Evolutionary conservation across 257 asterid species (phyloP).

Genomic region (Mitragyna speciosa): DNA sequence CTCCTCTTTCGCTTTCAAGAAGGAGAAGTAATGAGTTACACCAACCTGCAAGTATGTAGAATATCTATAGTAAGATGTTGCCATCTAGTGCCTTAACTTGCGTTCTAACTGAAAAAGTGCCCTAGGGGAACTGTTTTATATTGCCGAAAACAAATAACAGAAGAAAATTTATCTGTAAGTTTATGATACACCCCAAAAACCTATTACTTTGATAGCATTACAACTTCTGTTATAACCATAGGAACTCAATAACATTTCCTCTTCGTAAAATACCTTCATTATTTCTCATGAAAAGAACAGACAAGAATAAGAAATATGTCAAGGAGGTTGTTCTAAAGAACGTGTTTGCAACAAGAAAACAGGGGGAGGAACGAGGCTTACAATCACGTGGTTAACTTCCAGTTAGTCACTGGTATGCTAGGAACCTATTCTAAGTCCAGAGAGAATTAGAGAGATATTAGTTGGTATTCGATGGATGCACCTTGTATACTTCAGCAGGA

Average conservation of each 20-base stretch:
- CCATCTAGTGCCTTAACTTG: background rate
- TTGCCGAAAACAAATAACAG: background rate
- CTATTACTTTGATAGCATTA: background rate
- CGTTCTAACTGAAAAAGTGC: background rate
- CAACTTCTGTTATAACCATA: background rate
- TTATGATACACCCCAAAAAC: background rate
- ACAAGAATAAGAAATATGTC: background rate
- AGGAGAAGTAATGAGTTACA: constrained; percentile 88
- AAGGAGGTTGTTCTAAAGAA: background rate
- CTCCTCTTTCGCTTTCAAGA: constrained; percentile 83
- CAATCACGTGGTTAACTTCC: background rate
- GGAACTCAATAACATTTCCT: too few relatives aligned
- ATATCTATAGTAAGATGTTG: background rate
- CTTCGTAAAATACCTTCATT: background rate
- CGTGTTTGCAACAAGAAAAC: background rate
- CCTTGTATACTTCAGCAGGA: constrained; percentile 97
- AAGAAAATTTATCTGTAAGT: background rate
- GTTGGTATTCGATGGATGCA: constrained; percentile 1
- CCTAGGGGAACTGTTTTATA: background rate
- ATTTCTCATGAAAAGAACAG: background rate
- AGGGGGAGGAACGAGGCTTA: background rate
- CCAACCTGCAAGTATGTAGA: constrained; percentile 59
- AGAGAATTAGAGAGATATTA: background rate
- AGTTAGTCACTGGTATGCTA: background rate
- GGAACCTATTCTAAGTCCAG: background rate